Evolutionary conservation across 129 eudicot species (phyloP), one percentile per base, ranked within the genome.

Genomic region (Tagetes patula): DNA sequence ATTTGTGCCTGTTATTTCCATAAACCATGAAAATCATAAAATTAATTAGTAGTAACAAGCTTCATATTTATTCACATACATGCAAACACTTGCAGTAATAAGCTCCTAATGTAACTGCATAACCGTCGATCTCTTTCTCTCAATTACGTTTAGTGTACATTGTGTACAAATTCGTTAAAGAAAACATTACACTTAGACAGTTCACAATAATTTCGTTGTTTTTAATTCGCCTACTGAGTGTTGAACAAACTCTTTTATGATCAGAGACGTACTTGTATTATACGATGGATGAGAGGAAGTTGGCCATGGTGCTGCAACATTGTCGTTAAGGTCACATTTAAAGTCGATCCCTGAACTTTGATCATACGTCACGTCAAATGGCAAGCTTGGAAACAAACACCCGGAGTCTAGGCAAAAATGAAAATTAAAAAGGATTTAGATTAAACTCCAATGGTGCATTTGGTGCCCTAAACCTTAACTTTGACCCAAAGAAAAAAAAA

Each of bases 281-380:
- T 87, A 80, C 11, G 77, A 75, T 10, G 89, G 58, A 61, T 80
- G 43, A 11, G 85, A 75, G 46, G 74, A 72, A 10, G 82, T 70
- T 13, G 96, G 84, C 96, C 96, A 89, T 48, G 89, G 84, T 5
- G 96, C 96, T 52, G 79, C 81, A 63, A 89, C 86, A 41, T 89
- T 80, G 60, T 89, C 91, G 4, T 89, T 89, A 34, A 89, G 85
- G 65, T 89, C 96, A 58, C 96, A 86, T 12, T 73, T 82, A 82
- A 89, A 86, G 45, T 81, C 80, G 38, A 86, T 82, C 42, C 96
- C 96, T 11, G 87, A 75, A 65, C 47, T 84, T 70, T 82, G 48
- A 48, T 89, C 96, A 66, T 79, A 89, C 6, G 86, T 82, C 13
- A 84, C 86, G 9, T 89, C 96, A 42, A 84, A 72, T 27, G 96